Evolutionary conservation across 176 grass and related monocot genomes (phyloP), one percentile per base, ranked within the genome.

Genomic region (Hsuehochloa calcarea): DNA sequence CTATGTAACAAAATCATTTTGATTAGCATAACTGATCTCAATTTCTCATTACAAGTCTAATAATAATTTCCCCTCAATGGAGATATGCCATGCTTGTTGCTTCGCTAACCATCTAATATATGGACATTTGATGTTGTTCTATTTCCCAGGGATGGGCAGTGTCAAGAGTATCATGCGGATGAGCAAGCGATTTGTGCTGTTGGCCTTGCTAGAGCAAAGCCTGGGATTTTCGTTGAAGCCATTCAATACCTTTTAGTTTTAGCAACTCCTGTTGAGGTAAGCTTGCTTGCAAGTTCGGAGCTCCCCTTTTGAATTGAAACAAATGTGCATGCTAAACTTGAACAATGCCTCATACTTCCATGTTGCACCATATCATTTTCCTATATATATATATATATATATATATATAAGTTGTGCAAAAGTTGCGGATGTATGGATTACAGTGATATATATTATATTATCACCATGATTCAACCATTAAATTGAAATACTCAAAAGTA

Each of bases 171-270:
- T 90, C 92, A 85, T 70, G 86, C 70, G 1, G 90, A 95, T 82
- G 96, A 95, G 78, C 96, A 98, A 89, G 89, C 90, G 41, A 93
- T 98, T 87, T 91, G 91, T 74, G 91, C 93, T 73, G 93, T 95
- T 66, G 91, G 96, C 34, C 93, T 98, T 83, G 91, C 93, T 75
- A 98, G 68, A 84, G 86, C 88, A 85, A 98, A 92, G 73, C 83
- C 93, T 83, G 96, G 93, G 49, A 90, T 98, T 84, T 98, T 98
- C 78, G 86, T 98, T 84, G 96, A 95, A 95, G 96, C 93, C 13
- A 98, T 98, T 70, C 93, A 95, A 64, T 90, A 92, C 83, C 83
- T 98, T 87, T 93, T 98, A 78, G 84, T 98, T 78, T 84, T 95
- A 64, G 91, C 96, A 88, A 98, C 96, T 92, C 93, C 93, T 43